Evolutionary conservation across 1,139 yeast genomes (phyloP).

Genomic region (Trichomonascaceae sp.): DNA sequence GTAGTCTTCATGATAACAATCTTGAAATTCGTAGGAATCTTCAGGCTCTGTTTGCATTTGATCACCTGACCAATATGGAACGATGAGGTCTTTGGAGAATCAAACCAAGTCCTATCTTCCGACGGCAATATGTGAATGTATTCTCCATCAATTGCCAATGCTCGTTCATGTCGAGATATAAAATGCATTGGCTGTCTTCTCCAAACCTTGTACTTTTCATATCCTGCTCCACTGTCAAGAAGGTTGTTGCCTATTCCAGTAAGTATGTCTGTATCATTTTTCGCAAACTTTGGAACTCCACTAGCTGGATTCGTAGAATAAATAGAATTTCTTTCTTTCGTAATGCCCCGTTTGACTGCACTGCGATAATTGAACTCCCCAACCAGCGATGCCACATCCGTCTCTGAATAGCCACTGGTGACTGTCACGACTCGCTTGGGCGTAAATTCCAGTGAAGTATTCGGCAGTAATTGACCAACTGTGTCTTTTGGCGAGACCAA

Average conservation of each 20-base stretch:
- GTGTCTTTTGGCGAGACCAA: conserved; percentile 15
- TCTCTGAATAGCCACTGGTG: conserved; percentile 23
- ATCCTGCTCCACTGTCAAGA: conserved; percentile 25
- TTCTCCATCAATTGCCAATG: conserved; percentile 87
- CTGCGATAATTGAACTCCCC: background rate
- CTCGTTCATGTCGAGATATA: conserved; percentile 72
- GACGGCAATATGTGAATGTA: conserved; percentile 86
- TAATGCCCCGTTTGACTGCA: background rate
- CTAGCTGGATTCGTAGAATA: background rate
- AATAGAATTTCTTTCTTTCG: background rate
- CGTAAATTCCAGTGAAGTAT: conserved; percentile 26
- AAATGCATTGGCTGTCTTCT: conserved; percentile 83
- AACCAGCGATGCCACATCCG: conserved; percentile 7
- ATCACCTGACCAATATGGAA: conserved; percentile 79
- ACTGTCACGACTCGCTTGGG: conserved; percentile 27
- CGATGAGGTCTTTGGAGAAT: conserved; percentile 76
- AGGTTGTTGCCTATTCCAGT: conserved; percentile 7
- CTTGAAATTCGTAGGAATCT: conserved; percentile 75
- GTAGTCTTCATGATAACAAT: conserved; percentile 66
- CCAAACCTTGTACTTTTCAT: conserved; percentile 69
- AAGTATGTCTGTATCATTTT: background rate
- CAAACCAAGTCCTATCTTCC: conserved; percentile 59
- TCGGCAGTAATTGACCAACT: conserved; percentile 21
- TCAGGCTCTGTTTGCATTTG: conserved; percentile 69
- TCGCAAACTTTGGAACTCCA: background rate